Percentiles rank a stretch among this genome's conserved stretches.
These are phyloP conservation scores for Rosa persica DNA, from an alignment of 306 rosid genomes.

Conservation along the genomic window DNA sequence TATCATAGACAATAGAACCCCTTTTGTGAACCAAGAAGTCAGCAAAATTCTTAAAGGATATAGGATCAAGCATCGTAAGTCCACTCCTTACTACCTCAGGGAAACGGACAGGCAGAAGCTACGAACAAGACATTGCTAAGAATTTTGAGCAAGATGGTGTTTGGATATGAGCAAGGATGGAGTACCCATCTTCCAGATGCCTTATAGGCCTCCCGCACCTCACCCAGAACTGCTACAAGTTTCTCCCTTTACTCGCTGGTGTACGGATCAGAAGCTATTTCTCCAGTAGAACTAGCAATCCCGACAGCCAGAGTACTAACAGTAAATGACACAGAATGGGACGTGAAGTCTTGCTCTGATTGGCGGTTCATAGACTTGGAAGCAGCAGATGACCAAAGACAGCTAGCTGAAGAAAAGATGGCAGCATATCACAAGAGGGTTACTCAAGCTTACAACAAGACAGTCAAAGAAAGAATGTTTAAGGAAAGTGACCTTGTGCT, in stretches of 20 bases:
- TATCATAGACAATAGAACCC: background rate
- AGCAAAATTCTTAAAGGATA: background rate
- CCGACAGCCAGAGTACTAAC: too few relatives aligned
- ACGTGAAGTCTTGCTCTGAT: too few relatives aligned
- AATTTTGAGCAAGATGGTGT: background rate
- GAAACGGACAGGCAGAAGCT: background rate
- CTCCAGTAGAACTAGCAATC: background rate
- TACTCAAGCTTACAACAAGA: too few relatives aligned
- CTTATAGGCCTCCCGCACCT: background rate
- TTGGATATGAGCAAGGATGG: background rate
- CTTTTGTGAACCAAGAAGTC: background rate
- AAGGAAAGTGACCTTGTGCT: too few relatives aligned
- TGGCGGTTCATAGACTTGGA: too few relatives aligned
- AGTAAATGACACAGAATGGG: too few relatives aligned
- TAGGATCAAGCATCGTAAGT: background rate
- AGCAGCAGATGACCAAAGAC: too few relatives aligned
- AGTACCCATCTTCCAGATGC: background rate
- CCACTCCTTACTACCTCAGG: background rate
- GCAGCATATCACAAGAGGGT: too few relatives aligned
- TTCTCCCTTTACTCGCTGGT: background rate
- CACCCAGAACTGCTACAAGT: background rate
- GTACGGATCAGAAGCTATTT: background rate
- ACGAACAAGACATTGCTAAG: background rate
- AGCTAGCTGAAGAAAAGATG: too few relatives aligned
- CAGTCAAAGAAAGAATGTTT: too few relatives aligned